Evolutionary conservation across 495 filamentous ascomycete species (phyloP).

Genomic region (Oleoguttula mirabilis): DNA sequence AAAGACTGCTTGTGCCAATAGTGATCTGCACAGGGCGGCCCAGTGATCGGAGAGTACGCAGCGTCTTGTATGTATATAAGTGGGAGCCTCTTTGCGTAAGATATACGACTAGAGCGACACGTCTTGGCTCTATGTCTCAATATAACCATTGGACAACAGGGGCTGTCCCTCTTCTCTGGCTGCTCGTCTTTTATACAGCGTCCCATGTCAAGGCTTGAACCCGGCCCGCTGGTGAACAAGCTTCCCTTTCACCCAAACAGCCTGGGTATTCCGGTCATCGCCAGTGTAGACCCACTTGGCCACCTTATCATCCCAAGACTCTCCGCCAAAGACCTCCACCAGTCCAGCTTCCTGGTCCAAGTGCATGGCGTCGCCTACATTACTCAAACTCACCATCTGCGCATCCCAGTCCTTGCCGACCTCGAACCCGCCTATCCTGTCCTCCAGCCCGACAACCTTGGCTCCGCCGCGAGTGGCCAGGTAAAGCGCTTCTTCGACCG

Average conservation of each 20-base stretch:
- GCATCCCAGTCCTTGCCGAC: slow-evolving; percentile 86
- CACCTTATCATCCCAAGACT: slow-evolving; percentile 61
- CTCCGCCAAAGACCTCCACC: slow-evolving; percentile 81
- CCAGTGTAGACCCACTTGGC: slow-evolving; percentile 87
- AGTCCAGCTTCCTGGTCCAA: slow-evolving; percentile 26
- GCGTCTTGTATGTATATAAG: too few species aligned
- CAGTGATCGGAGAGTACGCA: too few species aligned
- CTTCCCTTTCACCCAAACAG: slow-evolving; percentile 69
- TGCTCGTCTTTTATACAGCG: too few species aligned
- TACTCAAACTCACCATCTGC: slow-evolving; percentile 55
- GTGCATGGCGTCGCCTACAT: slow-evolving; percentile 13
- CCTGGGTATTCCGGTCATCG: slow-evolving; percentile 68
- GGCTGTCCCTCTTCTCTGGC: too few species aligned
- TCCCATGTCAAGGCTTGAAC: slow-evolving; percentile 11
- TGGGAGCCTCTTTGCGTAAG: too few species aligned
- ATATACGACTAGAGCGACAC: too few species aligned
- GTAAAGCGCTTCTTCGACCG: slow-evolving; percentile 78
- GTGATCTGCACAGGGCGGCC: too few species aligned
- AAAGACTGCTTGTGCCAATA: too few species aligned
- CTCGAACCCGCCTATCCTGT: slow-evolving; percentile 62
- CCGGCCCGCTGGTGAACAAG: slow-evolving; percentile 47
- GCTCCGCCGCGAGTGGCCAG: slow-evolving; percentile 75
- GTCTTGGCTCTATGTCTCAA: too few species aligned
- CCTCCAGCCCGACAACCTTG: slow-evolving; percentile 55
- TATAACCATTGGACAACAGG: too few species aligned